These are phyloP conservation scores for Botrytis byssoidea DNA, from an alignment of 2,329 filamentous ascomycete genomes.

Conservation along the genomic window DNA sequence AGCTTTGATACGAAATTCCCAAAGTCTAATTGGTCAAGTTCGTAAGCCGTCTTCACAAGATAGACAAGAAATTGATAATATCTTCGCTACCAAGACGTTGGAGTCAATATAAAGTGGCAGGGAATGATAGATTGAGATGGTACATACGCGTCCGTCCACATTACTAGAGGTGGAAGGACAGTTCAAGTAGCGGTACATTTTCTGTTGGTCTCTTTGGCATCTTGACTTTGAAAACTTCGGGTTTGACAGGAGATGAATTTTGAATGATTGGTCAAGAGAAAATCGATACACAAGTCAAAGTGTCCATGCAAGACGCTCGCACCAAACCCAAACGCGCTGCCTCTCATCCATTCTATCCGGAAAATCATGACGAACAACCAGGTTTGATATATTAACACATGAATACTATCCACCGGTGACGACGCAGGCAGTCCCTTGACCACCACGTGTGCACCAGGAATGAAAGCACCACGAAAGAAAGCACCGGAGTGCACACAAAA, in stretches of 20 bases:
- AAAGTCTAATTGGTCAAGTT: background rate
- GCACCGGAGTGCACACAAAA: background rate
- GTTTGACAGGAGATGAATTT: background rate
- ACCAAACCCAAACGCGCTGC: background rate
- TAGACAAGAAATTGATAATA: background rate
- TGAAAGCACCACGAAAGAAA: background rate
- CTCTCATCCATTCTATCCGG: background rate
- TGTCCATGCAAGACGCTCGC: background rate
- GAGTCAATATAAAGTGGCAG: background rate
- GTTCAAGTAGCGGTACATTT: background rate
- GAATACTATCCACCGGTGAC: background rate
- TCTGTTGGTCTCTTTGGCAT: background rate
- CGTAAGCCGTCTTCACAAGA: background rate
- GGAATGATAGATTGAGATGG: background rate
- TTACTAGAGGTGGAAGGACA: background rate
- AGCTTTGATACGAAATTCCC: background rate
- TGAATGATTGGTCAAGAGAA: background rate
- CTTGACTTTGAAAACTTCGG: background rate
- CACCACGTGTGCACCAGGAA: background rate
- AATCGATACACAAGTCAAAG: background rate
- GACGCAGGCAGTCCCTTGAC: background rate
- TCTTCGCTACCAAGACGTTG: background rate
- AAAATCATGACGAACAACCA: background rate
- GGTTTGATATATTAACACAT: background rate
- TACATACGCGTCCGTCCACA: background rate